These are phyloP conservation scores for Trichophyton simii DNA, from an alignment of 2,329 filamentous ascomycete genomes.

Conservation along the genomic window DNA sequence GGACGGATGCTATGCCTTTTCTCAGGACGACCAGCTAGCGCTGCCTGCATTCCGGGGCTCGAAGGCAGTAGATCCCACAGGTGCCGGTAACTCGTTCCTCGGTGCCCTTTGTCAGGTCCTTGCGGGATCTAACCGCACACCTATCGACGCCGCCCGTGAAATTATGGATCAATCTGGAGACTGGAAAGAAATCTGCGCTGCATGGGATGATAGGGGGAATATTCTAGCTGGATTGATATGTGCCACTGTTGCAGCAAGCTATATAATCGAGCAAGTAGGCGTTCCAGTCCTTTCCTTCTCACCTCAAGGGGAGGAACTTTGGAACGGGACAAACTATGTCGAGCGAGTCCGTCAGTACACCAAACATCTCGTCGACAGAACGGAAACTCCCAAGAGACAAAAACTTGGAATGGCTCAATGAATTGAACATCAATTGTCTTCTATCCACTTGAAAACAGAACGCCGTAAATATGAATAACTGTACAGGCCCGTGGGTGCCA, in stretches of 20 bases:
- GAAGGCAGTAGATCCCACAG: slow-evolving; percentile 75
- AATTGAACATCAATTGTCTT: slow-evolving; percentile 8
- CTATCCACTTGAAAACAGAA: slow-evolving; percentile 5
- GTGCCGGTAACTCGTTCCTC: slow-evolving; percentile 84
- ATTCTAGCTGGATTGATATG: slow-evolving; percentile 59
- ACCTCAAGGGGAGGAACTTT: slow-evolving; percentile 26
- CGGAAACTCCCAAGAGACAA: slow-evolving; percentile 16
- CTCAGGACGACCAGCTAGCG: slow-evolving; percentile 43
- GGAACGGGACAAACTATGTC: slow-evolving; percentile 35
- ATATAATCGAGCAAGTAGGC: slow-evolving; percentile 89
- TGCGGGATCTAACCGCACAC: slow-evolving; percentile 30
- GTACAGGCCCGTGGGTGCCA: background rate
- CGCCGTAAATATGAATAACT: slow-evolving; percentile 3
- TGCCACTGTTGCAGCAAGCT: slow-evolving; percentile 74
- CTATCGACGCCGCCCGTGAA: slow-evolving; percentile 21
- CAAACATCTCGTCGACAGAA: slow-evolving; percentile 28
- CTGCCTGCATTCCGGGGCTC: slow-evolving; percentile 60
- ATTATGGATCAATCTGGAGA: slow-evolving; percentile 38
- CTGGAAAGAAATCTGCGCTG: slow-evolving; percentile 34
- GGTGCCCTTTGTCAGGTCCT: slow-evolving; percentile 48
- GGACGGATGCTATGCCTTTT: slow-evolving; percentile 43
- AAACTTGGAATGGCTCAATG: background rate
- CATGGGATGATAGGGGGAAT: slow-evolving; percentile 36
- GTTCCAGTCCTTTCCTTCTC: slow-evolving; percentile 44
- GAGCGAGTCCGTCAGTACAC: slow-evolving; percentile 35